These are phyloP conservation scores for Aegilops tauschii DNA, from an alignment of 176 grass and related monocot genomes.

Conservation along the genomic window DNA sequence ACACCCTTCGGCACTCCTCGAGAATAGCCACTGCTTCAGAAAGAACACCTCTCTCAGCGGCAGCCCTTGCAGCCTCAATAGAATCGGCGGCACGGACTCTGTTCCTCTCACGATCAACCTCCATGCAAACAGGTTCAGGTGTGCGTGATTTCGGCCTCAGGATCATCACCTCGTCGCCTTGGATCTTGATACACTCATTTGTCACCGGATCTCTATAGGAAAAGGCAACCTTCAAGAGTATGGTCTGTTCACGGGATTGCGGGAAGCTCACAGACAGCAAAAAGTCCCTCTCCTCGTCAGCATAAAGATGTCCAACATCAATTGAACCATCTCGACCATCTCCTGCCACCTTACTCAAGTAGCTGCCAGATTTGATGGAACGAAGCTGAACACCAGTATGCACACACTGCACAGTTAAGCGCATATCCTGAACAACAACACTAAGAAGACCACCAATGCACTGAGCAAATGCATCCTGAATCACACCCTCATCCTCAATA, in stretches of 20 bases:
- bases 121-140: conserved; percentile 56
- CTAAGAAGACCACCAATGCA: conserved; percentile 97
- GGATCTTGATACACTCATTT: conserved; percentile 54
- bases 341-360: conserved; percentile 67
- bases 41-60: conserved; percentile 78
- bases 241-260: conserved; percentile 44
- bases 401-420: conserved; percentile 55
- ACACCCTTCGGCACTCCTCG: conserved; percentile 53
- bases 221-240: conserved; percentile 59
- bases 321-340: conserved; percentile 67
- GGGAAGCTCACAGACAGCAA: conserved; percentile 64
- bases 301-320: conserved; percentile 81
- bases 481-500: conserved; percentile 81
- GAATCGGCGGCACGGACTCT: conserved; percentile 69
- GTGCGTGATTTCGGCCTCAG: conserved; percentile 41
- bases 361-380: conserved; percentile 85
- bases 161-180: conserved; percentile 50
- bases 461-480: conserved; percentile 99
- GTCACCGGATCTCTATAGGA: conserved; percentile 66
- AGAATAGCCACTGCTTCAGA: conserved; percentile 71
- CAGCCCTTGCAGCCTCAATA: conserved; percentile 61
- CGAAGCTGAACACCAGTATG: conserved; percentile 59
- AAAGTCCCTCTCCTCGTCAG: conserved; percentile 94
- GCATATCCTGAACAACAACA: conserved; percentile 83
- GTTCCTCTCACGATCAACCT: conserved; percentile 92